Evolutionary conservation across 495 filamentous ascomycete species (phyloP), one percentile per base, ranked within the genome.

Genomic region (Aspergillus incahuasiensis): DNA sequence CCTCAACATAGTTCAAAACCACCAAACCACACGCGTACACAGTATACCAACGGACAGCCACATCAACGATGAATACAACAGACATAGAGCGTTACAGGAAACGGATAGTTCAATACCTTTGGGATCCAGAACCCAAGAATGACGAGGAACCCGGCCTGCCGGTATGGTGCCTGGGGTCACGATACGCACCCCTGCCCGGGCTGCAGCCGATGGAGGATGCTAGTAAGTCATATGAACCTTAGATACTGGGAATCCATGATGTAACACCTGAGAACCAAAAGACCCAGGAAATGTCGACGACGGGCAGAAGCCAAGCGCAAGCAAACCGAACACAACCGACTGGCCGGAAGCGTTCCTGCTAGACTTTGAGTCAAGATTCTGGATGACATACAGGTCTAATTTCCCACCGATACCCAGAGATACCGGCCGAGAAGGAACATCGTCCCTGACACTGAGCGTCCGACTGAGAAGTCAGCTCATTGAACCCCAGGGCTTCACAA

Each of bases 361-460:
- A 48, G 95, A 99, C 67, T 95, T 97, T 62, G 92, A 96, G 68
- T 90, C 91, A 6, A 82, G 83, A 53, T 83, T 96, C 68, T 99
- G 95, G 95, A 87, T 99, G 76, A 97, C 94, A 11, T 99, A 99
- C 64, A 86, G 95, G 44, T 92, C 85, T 20, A 86, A 86, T 61
- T 99, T 99, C 65, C 74, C 85, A 5, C 74, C 83, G 2, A 99
- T 99, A 68, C 79, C 88, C n/a, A 86, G 81, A 66, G 87, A 84
- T 12, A 74, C 82, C n/a, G 85, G 89, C 48, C 82, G 85, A 0
- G 82, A 83, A 57, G 86, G 86, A 1, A 66, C 76, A 2, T 77
- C 85, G n/a, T 80, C 82, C 0, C 84, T 97, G 79, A 91, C 90
- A n/a, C 81, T 97, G 38, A 72, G 88, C 18, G 92, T 96, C 65